These are phyloP conservation scores for Aspergillus ellipticus DNA, from an alignment of 495 filamentous ascomycete species.

Conservation along the genomic window DNA sequence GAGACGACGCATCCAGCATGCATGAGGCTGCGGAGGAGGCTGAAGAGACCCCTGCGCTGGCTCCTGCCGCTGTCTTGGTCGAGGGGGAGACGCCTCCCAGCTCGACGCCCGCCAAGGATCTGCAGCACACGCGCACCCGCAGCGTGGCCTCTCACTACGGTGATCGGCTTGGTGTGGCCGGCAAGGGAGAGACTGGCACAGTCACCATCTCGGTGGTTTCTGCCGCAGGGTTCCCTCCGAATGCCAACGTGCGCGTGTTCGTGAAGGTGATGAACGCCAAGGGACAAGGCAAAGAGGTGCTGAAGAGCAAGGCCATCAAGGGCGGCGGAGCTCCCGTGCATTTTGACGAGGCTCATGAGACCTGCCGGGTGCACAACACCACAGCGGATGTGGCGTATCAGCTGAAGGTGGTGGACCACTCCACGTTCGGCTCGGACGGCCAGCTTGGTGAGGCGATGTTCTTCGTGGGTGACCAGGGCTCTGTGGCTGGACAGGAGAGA, in stretches of 20 bases:
- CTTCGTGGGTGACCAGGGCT: conserved; percentile 80
- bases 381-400: conserved; percentile 83
- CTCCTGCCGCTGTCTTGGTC: conserved; percentile 30
- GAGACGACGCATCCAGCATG: conserved; percentile 17
- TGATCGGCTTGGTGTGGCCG: conserved; percentile 47
- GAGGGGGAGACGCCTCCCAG: conserved; percentile 31
- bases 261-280: conserved; percentile 64
- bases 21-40: conserved; percentile 56
- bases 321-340: conserved; percentile 51
- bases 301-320: conserved; percentile 82
- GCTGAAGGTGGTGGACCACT: conserved; percentile 76
- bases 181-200: conserved; percentile 60
- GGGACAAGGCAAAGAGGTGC: conserved; percentile 68
- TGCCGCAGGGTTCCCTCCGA: conserved; percentile 71
- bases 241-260: conserved; percentile 76
- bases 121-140: conserved; percentile 60
- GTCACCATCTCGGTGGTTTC: conserved; percentile 78
- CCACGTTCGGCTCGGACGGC: conserved; percentile 76
- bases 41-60: conserved; percentile 27
- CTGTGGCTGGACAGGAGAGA: conserved; percentile 64
- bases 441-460: conserved; percentile 80
- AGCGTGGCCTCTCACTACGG: conserved; percentile 58
- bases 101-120: conserved; percentile 34
- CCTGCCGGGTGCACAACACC: conserved; percentile 66
- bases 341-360: conserved; percentile 65